Evolutionary conservation across 2,329 filamentous ascomycete species (phyloP).

Genomic region (Plectosphaerella cucumerina): DNA sequence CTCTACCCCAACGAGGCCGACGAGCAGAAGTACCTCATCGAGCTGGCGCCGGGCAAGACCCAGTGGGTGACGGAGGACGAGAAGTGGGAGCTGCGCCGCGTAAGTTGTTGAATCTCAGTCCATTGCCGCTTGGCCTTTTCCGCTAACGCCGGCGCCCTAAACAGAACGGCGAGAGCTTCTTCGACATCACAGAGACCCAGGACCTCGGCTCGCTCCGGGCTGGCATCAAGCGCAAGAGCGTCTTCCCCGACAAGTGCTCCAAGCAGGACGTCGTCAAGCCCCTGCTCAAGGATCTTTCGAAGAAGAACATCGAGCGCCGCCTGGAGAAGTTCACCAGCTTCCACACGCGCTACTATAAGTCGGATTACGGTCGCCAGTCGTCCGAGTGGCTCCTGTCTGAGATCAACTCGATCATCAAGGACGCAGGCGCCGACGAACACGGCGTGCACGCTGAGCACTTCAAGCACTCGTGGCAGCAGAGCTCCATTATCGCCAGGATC

Average conservation of each 20-base stretch:
- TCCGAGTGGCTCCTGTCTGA: slow-evolving; percentile 81
- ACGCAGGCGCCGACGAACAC: slow-evolving; percentile 63
- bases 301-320: slow-evolving; percentile 71
- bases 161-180: slow-evolving; percentile 81
- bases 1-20: slow-evolving; percentile 37
- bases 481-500: slow-evolving; percentile 86
- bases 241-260: slow-evolving; percentile 64
- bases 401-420: slow-evolving; percentile 66
- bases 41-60: slow-evolving; percentile 78
- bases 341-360: slow-evolving; percentile 80
- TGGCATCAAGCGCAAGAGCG: slow-evolving; percentile 32
- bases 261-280: slow-evolving; percentile 63
- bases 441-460: slow-evolving; percentile 71
- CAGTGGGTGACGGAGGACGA: slow-evolving; percentile 89
- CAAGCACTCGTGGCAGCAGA: slow-evolving; percentile 81
- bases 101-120: slow-evolving; percentile 38
- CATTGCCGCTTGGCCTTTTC: slow-evolving; percentile 7
- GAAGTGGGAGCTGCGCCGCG: slow-evolving; percentile 86
- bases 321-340: slow-evolving; percentile 75
- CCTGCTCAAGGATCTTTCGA: slow-evolving; percentile 65
- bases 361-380: slow-evolving; percentile 73
- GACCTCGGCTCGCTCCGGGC: slow-evolving; percentile 52
- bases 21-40: slow-evolving; percentile 66
- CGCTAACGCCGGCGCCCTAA: not conserved
- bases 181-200: slow-evolving; percentile 81